These are phyloP conservation scores for Solidago caesia DNA, from an alignment of 129 eudicot species.

Conservation along the genomic window DNA sequence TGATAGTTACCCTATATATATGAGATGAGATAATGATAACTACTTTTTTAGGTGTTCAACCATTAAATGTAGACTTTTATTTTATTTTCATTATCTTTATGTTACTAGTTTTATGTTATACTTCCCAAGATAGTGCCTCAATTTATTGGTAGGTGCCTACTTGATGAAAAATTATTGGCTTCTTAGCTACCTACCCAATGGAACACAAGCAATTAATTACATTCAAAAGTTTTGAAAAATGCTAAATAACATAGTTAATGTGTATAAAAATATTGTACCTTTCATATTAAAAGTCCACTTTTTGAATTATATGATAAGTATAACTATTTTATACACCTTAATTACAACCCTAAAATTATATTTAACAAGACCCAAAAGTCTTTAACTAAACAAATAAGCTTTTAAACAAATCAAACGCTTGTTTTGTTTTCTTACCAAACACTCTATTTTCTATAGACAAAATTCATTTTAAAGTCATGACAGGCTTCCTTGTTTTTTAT, in stretches of 20 bases:
- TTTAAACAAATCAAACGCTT: not conserved
- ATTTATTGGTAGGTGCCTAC: constrained; percentile 13
- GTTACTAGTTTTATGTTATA: not conserved
- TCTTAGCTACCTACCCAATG: constrained; percentile 8
- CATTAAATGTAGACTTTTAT: not conserved
- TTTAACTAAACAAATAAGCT: not conserved
- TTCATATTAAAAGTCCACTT: too few relatives aligned
- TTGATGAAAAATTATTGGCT: constrained; percentile 11
- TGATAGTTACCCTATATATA: too few relatives aligned
- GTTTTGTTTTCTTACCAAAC: constrained; percentile 15
- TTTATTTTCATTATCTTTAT: not conserved
- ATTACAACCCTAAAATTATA: too few relatives aligned
- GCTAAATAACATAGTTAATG: too few relatives aligned
- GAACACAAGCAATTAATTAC: not conserved
- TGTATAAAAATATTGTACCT: too few relatives aligned
- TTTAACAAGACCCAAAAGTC: not conserved
- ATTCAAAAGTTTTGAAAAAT: too few relatives aligned
- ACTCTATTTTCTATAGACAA: not conserved
- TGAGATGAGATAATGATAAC: not conserved
- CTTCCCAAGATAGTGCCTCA: not conserved
- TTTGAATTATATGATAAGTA: too few relatives aligned
- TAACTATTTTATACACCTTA: too few relatives aligned
- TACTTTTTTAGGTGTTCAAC: not conserved
- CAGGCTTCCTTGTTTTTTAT: not conserved
- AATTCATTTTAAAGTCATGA: not conserved